Evolutionary conservation across 352 stramenopile genomes (phyloP), one percentile per base, ranked within the genome.

Genomic region (Ophiocytium majus): DNA sequence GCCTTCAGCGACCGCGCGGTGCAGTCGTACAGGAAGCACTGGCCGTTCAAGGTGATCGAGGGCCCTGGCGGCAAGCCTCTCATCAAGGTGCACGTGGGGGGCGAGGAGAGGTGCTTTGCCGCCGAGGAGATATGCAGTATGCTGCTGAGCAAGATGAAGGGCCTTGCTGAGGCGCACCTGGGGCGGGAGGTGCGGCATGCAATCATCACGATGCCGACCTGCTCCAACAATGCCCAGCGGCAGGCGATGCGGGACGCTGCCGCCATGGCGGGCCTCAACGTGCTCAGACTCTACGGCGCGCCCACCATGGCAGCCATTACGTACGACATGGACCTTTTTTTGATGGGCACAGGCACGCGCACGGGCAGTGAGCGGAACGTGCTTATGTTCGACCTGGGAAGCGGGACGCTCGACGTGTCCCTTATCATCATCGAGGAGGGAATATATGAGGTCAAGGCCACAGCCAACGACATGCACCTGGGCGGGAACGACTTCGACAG

Each of bases 371-470:
- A 96, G 32, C 97, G 97, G 87, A 92, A 97, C 86, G 93, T 98
- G 36, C 91, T 99, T 36, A 97, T 99, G 81, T 98, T 98, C 81
- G 97, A 99, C 90, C 94, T 98, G 85, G 96, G 96, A 86, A 95
- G 96, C 76, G 96, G 95, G 80, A 98, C 95, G 17, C 96, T 98
- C 89, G 95, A 98, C 90, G 94, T 98, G 76, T 96, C 94, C 50
- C 91, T 98, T 35, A 84, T 98, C 34, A 98, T 92, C 82, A 96
- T 98, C 82, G 96, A 98, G 91, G 96, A 98, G 91, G 96, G 96
- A 19, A 95, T 98, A 76, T 98, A 98, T 86, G 95, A 99, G 91
- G 93, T 99, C 43, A 94, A 98, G 78, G 95, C 94, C 83, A 98
- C 95, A 63, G 94, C 92, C 36, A 95, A 96, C 89, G 97, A 98